Evolutionary conservation across 192 early-diverging fungal genomes (phyloP).

Genomic region (Coemansia aciculifera): DNA sequence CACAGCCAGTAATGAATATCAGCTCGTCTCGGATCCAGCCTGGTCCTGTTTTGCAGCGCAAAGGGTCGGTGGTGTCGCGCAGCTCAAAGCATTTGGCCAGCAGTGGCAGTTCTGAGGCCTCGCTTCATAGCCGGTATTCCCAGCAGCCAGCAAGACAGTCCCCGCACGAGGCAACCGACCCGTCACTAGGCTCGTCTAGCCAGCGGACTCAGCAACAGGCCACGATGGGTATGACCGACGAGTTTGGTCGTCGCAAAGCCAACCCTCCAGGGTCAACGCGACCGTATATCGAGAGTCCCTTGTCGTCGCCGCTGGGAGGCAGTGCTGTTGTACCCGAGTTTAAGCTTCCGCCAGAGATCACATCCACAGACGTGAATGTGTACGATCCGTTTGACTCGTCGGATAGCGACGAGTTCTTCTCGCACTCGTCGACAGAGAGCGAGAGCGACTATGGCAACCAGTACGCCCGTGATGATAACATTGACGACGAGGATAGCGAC

Average conservation of each 20-base stretch:
- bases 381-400: slow-evolving; percentile 56
- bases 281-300: not conserved
- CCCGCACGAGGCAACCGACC: slow-evolving; percentile 11
- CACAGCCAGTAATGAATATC: slow-evolving; percentile 45
- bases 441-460: slow-evolving; percentile 48
- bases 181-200: slow-evolving; percentile 2
- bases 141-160: slow-evolving; percentile 10
- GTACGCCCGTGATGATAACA: slow-evolving; percentile 2
- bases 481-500: slow-evolving; percentile 20
- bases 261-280: slow-evolving; percentile 3
- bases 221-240: slow-evolving; percentile 53
- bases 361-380: slow-evolving; percentile 41
- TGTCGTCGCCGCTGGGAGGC: slow-evolving; percentile 1
- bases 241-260: slow-evolving; percentile 40
- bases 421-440: slow-evolving; percentile 39
- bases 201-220: slow-evolving; percentile 26
- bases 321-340: not conserved
- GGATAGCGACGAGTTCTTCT: slow-evolving; percentile 57
- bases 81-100: slow-evolving; percentile 16
- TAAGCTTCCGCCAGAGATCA: slow-evolving; percentile 48
- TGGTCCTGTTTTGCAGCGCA: slow-evolving; percentile 27
- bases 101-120: slow-evolving; percentile 8
- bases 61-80: slow-evolving; percentile 36
- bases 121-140: slow-evolving; percentile 12
- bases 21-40: not conserved